Evolutionary conservation across 192 early-diverging fungal species (phyloP).

Genomic region (Geranomyces variabilis): DNA sequence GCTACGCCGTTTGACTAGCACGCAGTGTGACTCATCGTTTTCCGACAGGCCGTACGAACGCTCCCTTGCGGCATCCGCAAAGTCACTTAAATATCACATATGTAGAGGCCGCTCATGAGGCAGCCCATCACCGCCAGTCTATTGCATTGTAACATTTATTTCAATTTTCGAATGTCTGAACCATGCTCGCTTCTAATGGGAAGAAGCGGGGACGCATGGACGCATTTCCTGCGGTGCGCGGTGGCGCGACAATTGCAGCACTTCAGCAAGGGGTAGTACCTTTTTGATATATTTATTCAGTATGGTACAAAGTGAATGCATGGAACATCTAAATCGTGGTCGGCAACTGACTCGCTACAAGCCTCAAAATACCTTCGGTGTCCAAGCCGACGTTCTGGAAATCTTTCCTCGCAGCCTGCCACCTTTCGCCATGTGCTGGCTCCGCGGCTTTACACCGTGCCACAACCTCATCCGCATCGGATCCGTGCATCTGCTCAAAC

Average conservation of each 20-base stretch:
- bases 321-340: conserved; percentile 14
- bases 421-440: conserved; percentile 88
- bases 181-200: no score
- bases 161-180: no score
- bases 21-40: not conserved
- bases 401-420: conserved; percentile 82
- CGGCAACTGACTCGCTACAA: conserved; percentile 41
- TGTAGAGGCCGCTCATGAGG: conserved; percentile 48
- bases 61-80: conserved; percentile 44
- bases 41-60: conserved; percentile 50
- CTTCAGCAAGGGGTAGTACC: no score
- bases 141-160: no score
- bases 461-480: conserved; percentile 57
- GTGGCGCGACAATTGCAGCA: no score
- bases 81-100: conserved; percentile 50
- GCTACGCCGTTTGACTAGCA: not conserved
- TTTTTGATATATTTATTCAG: no score
- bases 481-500: conserved; percentile 86
- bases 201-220: no score
- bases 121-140: no score
- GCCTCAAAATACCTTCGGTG: conserved; percentile 60
- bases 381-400: conserved; percentile 69
- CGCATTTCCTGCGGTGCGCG: no score
- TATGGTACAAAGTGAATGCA: no score
- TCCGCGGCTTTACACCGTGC: conserved; percentile 74